These are phyloP conservation scores for Zelonia costaricensis DNA, from an alignment of 208 protist genomes.

Conservation along the genomic window DNA sequence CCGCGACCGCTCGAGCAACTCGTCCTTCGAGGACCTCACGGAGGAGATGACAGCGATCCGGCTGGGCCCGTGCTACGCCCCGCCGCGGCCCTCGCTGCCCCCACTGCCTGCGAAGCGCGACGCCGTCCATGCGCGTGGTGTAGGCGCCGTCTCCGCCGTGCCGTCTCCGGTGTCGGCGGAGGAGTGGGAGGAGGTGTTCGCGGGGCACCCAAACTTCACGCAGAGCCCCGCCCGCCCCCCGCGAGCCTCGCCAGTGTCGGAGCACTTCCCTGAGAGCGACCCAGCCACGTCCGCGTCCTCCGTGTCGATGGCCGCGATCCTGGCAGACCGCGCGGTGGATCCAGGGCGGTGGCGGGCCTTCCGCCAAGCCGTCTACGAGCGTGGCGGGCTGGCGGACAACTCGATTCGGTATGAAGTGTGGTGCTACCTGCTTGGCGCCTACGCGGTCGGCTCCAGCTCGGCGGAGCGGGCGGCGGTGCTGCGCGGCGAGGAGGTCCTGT, in stretches of 20 bases:
- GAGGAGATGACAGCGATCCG: constrained; percentile 33
- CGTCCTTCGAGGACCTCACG: constrained; percentile 31
- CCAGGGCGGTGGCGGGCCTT: constrained; percentile 22
- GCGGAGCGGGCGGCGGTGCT: constrained; percentile 34
- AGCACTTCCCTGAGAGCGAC: too few relatives aligned
- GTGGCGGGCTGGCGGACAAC: constrained; percentile 15
- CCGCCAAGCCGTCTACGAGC: constrained; percentile 29
- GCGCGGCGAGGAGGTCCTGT: constrained; percentile 38
- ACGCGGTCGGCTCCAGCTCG: constrained; percentile 33
- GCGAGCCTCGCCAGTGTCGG: too few relatives aligned
- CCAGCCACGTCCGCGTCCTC: too few relatives aligned
- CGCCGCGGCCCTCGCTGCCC: constrained; percentile 16
- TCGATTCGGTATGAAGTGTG: constrained; percentile 74
- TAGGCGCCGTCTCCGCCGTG: neutral
- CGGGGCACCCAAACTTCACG: neutral
- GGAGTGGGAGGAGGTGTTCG: constrained; percentile 1
- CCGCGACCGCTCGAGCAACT: constrained; percentile 8
- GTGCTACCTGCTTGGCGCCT: constrained; percentile 71
- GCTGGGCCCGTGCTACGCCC: constrained; percentile 23
- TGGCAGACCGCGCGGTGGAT: constrained; percentile 1
- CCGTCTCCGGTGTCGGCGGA: neutral
- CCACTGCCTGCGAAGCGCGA: neutral
- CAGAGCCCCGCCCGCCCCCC: neutral
- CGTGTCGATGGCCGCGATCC: neutral
- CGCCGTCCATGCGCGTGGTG: too few relatives aligned